Conservation (phyloP, 2,329 filamentous ascomycete genomes). For the Ophidiomyces ophidiicola region DNA sequence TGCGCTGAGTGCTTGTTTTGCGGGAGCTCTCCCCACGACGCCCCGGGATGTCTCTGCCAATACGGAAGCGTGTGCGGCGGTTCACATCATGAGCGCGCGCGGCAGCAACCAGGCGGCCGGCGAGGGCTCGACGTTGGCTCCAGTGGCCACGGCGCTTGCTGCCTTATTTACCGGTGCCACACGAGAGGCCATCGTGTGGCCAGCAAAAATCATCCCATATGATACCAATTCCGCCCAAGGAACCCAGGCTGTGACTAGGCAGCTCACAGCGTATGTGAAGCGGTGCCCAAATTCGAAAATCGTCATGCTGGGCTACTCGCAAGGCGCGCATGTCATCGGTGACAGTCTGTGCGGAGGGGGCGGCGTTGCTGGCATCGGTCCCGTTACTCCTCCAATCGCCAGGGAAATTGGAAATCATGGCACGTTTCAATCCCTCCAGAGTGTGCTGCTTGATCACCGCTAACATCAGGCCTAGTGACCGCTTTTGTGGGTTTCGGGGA, state of each 20-base stretch:
- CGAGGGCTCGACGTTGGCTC: slow-evolving; percentile 3
- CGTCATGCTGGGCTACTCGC: slow-evolving; percentile 13
- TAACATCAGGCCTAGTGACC: slow-evolving; percentile 4
- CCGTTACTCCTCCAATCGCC: slow-evolving; percentile 1
- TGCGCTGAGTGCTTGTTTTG: background rate
- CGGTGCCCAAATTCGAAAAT: slow-evolving; percentile 10
- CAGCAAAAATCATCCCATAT: slow-evolving; percentile 10
- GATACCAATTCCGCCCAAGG: slow-evolving; percentile 9
- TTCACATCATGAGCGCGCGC: slow-evolving; percentile 12
- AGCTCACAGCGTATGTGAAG: slow-evolving; percentile 8
- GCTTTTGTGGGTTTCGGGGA: slow-evolving; percentile 11
- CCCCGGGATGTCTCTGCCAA: too few relatives aligned
- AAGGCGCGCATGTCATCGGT: slow-evolving; percentile 12
- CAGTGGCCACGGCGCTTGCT: slow-evolving; percentile 2
- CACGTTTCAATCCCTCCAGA: background rate
- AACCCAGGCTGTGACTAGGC: slow-evolving; percentile 4
- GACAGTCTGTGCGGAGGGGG: slow-evolving; percentile 12
- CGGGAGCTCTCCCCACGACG: background rate
- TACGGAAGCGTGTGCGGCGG: slow-evolving; percentile 3
- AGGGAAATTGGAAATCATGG: slow-evolving; percentile 5
- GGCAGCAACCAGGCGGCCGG: slow-evolving; percentile 9
- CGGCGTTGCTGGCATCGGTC: slow-evolving; percentile 1
- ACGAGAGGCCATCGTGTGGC: slow-evolving; percentile 9
- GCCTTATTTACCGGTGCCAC: background rate
- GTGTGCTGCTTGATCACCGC: background rate